phyloP scores from a whole-genome alignment of 148 eudicot species.

The Oxyria digyna region DNA sequence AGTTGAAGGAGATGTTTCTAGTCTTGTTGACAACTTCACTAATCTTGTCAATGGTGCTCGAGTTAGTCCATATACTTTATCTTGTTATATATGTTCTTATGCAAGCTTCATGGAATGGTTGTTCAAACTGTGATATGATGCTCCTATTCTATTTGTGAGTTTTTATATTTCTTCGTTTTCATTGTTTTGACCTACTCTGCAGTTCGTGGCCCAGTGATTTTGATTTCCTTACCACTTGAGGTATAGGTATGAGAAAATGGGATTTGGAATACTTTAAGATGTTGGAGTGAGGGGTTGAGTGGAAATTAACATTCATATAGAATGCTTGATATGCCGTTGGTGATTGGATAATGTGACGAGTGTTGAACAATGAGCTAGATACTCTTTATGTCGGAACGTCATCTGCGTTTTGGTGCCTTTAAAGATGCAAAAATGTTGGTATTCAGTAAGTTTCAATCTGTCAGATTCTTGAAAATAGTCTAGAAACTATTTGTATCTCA shows the following conservation, averaged over 20 bases:
- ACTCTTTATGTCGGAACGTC: neutral
- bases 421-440: neutral
- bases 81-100: too few relatives aligned
- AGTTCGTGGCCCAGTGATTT: neutral
- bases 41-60: slow-evolving; percentile 60
- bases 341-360: neutral
- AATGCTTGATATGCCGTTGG: neutral
- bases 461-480: neutral
- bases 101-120: neutral
- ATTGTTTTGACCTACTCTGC: neutral
- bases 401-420: neutral
- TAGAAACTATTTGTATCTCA: neutral
- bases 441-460: neutral
- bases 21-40: slow-evolving; percentile 74
- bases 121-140: too few relatives aligned
- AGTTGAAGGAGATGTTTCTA: slow-evolving; percentile 74
- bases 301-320: neutral
- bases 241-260: neutral
- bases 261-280: neutral
- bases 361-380: neutral
- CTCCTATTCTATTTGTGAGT: neutral
- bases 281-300: neutral
- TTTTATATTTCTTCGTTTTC: neutral
- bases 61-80: slow-evolving; percentile 43
- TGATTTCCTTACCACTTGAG: neutral